These are phyloP conservation scores for Parathielavia appendiculata DNA, from an alignment of 495 filamentous ascomycete species.

Conservation along the genomic window DNA sequence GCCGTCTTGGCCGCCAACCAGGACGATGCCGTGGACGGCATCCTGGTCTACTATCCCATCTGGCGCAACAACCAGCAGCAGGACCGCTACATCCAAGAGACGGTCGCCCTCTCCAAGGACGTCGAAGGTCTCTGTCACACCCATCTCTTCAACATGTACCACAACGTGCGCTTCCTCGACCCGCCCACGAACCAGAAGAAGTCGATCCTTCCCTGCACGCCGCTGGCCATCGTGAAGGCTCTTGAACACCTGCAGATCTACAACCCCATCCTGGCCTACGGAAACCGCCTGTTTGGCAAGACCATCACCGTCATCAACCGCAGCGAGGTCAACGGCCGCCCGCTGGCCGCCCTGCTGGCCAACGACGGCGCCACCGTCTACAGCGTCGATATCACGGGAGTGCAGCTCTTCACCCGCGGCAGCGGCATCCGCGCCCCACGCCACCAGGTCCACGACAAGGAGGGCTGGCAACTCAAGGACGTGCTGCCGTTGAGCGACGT, in stretches of 20 bases:
- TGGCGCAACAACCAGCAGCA: slow-evolving; percentile 68
- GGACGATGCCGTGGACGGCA: slow-evolving; percentile 75
- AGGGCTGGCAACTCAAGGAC: slow-evolving; percentile 68
- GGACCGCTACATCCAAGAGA: slow-evolving; percentile 91
- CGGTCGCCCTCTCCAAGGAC: slow-evolving; percentile 84
- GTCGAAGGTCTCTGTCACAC: slow-evolving; percentile 91
- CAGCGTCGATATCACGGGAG: slow-evolving; percentile 82
- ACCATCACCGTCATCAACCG: slow-evolving; percentile 94
- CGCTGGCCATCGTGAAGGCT: slow-evolving; percentile 91
- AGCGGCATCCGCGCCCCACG: slow-evolving; percentile 71
- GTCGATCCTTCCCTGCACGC: slow-evolving; percentile 90
- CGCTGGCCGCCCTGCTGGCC: slow-evolving; percentile 87
- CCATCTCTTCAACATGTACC: slow-evolving; percentile 99
- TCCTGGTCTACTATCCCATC: slow-evolving; percentile 98
- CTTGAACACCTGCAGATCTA: slow-evolving; percentile 93
- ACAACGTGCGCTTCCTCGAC: slow-evolving; percentile 94
- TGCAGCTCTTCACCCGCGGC: slow-evolving; percentile 89
- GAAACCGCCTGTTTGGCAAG: slow-evolving; percentile 84
- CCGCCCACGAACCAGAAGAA: slow-evolving; percentile 68
- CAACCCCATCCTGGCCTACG: slow-evolving; percentile 91
- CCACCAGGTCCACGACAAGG: slow-evolving; percentile 78
- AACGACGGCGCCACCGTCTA: slow-evolving; percentile 96
- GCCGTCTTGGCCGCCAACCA: slow-evolving; percentile 75
- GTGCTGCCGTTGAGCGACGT: slow-evolving; percentile 86
- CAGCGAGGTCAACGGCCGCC: slow-evolving; percentile 89